Conservation (phyloP, 805 yeast species). For the Metschnikowia cubensis region DNA sequence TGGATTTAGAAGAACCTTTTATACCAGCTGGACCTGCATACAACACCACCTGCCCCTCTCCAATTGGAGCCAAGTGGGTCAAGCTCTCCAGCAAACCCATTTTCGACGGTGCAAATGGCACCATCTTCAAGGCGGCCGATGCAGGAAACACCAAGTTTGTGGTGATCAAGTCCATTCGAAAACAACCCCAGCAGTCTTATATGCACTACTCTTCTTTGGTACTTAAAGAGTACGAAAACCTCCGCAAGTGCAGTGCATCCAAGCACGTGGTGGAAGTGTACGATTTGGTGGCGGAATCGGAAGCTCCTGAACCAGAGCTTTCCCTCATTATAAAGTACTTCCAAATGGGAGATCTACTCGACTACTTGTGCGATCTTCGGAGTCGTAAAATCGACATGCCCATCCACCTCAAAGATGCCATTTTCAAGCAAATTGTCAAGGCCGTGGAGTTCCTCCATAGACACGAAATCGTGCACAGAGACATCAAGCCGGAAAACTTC, state of each 20-base stretch:
- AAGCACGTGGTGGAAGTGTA: constrained; percentile 27
- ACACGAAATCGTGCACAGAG: constrained; percentile 45
- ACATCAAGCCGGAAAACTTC: constrained; percentile 53
- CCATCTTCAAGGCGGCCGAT: constrained; percentile 30
- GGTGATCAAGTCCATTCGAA: constrained; percentile 32
- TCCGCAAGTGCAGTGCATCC: constrained; percentile 24
- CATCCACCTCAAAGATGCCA: constrained; percentile 37
- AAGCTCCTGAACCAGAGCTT: constrained; percentile 14
- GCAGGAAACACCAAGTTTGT: constrained; percentile 18
- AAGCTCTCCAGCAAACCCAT: constrained; percentile 27
- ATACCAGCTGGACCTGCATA: too few relatives aligned
- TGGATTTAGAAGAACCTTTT: too few relatives aligned
- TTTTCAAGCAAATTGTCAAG: constrained; percentile 43
- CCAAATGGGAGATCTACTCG: constrained; percentile 46
- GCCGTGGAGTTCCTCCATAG: constrained; percentile 45
- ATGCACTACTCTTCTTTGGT: constrained; percentile 21
- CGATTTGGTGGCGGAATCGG: constrained; percentile 21
- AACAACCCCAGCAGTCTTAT: constrained; percentile 10
- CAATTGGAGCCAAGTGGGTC: constrained; percentile 18
- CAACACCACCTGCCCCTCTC: too few relatives aligned
- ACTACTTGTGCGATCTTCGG: constrained; percentile 38
- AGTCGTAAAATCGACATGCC: constrained; percentile 28
- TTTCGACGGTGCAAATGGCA: constrained; percentile 43
- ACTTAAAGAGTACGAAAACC: constrained; percentile 27
- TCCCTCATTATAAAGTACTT: constrained; percentile 42